Conservation (phyloP, 352 stramenopile genomes). For the Phytophthora niederhauseri region DNA sequence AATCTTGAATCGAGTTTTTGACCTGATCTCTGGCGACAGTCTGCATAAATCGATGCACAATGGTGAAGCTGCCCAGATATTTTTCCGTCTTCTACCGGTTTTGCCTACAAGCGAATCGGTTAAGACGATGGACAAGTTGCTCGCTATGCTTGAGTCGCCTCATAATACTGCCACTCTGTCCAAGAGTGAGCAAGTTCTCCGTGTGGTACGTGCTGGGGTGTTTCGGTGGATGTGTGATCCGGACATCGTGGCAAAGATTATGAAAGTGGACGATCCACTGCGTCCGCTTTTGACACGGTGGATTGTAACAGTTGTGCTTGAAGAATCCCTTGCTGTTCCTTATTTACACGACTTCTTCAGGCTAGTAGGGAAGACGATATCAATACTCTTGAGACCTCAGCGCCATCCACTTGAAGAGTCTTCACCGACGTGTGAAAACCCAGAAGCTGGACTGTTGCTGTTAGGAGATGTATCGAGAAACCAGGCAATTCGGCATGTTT, state of each 20-base stretch:
- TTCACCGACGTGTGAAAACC: background rate
- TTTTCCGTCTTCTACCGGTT: constrained; percentile 57
- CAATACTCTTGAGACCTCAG: constrained; percentile 39
- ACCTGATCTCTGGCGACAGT: constrained; percentile 54
- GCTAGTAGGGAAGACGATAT: constrained; percentile 63
- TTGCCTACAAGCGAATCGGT: constrained; percentile 38
- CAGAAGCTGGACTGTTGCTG: constrained; percentile 51
- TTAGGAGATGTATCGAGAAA: constrained; percentile 49
- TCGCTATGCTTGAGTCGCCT: constrained; percentile 53
- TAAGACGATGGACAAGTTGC: constrained; percentile 40
- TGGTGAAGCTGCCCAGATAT: constrained; percentile 53
- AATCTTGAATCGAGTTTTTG: constrained; percentile 60
- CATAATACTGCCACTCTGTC: constrained; percentile 46
- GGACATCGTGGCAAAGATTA: constrained; percentile 41
- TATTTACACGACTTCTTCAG: constrained; percentile 59
- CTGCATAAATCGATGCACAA: constrained; percentile 63
- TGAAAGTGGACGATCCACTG: constrained; percentile 37
- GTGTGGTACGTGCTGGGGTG: constrained; percentile 53
- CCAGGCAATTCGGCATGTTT: constrained; percentile 53
- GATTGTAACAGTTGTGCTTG: constrained; percentile 46
- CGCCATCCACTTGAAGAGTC: constrained; percentile 10
- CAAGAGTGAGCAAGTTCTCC: constrained; percentile 52
- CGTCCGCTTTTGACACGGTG: constrained; percentile 43
- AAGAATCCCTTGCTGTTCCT: constrained; percentile 55
- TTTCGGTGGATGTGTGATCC: constrained; percentile 66